A percentile compares a stretch with the other conserved stretches of the same genome.
phyloP scores from a whole-genome alignment of 2,329 filamentous ascomycete species.

The Calonectria ilicicola region DNA sequence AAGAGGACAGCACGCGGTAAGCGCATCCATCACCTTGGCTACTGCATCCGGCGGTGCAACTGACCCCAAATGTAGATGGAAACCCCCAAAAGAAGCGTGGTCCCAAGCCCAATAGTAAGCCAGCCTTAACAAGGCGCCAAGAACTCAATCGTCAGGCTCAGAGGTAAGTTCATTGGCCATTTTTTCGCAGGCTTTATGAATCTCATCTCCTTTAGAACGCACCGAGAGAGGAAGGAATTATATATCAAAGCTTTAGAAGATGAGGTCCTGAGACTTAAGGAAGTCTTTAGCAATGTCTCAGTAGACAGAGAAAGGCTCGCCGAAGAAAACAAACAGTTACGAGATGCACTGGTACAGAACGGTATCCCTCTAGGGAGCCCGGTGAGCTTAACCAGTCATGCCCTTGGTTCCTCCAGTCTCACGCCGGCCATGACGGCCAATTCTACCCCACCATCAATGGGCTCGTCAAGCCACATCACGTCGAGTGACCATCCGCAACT shows the following conservation, averaged over 20 bases:
- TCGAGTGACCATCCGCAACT: slow-evolving; percentile 37
- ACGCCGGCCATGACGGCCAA: slow-evolving; percentile 62
- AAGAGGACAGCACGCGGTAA: slow-evolving; percentile 84
- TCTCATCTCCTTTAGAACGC: slow-evolving; percentile 72
- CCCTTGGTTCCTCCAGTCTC: slow-evolving; percentile 57
- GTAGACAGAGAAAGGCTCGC: slow-evolving; percentile 81
- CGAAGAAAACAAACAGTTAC: slow-evolving; percentile 85
- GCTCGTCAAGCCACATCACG: slow-evolving; percentile 45
- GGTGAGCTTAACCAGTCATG: slow-evolving; percentile 66
- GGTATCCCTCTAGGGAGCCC: slow-evolving; percentile 56
- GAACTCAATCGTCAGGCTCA: slow-evolving; percentile 97
- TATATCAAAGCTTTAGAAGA: slow-evolving; percentile 96
- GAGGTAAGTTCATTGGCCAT: slow-evolving; percentile 67
- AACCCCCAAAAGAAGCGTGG: slow-evolving; percentile 89
- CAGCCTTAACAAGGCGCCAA: slow-evolving; percentile 89
- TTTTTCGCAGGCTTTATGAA: slow-evolving; percentile 8
- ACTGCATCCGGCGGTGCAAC: not conserved
- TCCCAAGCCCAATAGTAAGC: slow-evolving; percentile 96
- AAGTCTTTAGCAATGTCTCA: slow-evolving; percentile 79
- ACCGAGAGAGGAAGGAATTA: slow-evolving; percentile 95
- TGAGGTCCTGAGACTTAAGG: slow-evolving; percentile 89
- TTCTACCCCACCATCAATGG: slow-evolving; percentile 54
- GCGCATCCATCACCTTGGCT: slow-evolving; percentile 4
- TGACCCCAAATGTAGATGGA: slow-evolving; percentile 72
- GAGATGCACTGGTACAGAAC: slow-evolving; percentile 64